Base-by-base conservation (phyloP, 2,329 filamentous ascomycete genomes). In the Trichoderma polysporum region DNA sequence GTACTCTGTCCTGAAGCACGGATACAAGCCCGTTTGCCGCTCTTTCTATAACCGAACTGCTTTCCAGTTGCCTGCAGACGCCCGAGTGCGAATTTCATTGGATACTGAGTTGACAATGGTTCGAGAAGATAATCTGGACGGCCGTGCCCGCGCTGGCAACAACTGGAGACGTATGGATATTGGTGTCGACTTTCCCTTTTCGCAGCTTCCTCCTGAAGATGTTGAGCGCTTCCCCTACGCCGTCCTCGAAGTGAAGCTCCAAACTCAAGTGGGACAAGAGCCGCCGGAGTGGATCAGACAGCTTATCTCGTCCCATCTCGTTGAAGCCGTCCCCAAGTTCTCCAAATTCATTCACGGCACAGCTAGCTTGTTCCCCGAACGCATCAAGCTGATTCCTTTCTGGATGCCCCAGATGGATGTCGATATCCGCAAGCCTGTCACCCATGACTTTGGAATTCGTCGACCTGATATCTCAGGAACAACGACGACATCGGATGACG, bases 331-430 rank as follows among this genome's bases (percentile, higher is more conserved):
- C 2, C 95, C 95, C 69, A 99, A 99, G 77, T 99, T 98, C 80
- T 97, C 93, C 75, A 99, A 99, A 81, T 99, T 98, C 78, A 98
- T 99, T 67, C 95, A 99, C 78, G 95, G 95, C 68, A 93, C 90
- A 1, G 94, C 94, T 10, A 91, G 88, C 12, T 81, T 99, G 53
- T 96, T 97, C 78, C 94, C 94, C 0, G 86, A 89, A 52, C 88
- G 91, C 65, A 99, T 99, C 78, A 84, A 97, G 56, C 85, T 99
- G 13, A 84, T 99, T 6, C 95, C 95, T 0, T 99, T 92, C 83
- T 99, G 95, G 95, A 92, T 94, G 84, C 95, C 95, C 1, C 95
- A 99, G 80, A 99, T 99, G 95, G 90, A 97, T 71, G 89, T 96
- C 27, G 95, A 99, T 75, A 99, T 99, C 73, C 91, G 94, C 71